These are phyloP conservation scores for Claviceps capensis DNA, from an alignment of 2,329 filamentous ascomycete species.

Conservation along the genomic window DNA sequence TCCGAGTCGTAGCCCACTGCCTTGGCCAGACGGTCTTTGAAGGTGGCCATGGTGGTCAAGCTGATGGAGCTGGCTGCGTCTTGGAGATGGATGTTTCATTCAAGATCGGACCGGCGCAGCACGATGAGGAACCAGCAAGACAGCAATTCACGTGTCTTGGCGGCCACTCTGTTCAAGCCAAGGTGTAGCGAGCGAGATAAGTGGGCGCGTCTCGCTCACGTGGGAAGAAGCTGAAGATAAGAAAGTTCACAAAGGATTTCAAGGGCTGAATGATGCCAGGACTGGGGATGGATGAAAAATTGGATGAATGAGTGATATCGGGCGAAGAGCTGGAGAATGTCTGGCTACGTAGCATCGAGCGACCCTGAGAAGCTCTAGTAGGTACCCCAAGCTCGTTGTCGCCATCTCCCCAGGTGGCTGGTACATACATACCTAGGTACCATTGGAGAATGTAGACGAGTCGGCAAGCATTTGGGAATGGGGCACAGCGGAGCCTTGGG, in stretches of 20 bases:
- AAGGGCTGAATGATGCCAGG: neutral
- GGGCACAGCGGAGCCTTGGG: neutral
- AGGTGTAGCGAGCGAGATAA: neutral
- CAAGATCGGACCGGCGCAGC: neutral
- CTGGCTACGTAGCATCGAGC: neutral
- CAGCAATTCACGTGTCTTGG: no score
- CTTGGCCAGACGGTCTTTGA: conserved; percentile 17
- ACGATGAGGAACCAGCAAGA: neutral
- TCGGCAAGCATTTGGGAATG: neutral
- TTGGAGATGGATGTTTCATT: neutral
- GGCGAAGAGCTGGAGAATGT: neutral
- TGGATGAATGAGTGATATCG: neutral
- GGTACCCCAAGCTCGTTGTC: neutral
- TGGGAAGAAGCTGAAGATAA: neutral
- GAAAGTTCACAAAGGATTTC: neutral
- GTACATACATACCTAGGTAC: neutral
- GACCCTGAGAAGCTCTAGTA: neutral
- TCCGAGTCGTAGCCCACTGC: conserved; percentile 19
- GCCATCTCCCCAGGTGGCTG: neutral
- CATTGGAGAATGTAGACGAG: neutral
- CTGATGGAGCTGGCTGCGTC: neutral
- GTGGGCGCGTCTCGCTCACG: neutral
- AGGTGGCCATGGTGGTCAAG: conserved; percentile 2
- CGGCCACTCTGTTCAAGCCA: neutral
- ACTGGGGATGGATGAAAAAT: neutral